Percentiles rank a stretch among this genome's conserved stretches.
Evolutionary conservation across 2,329 filamentous ascomycete species (phyloP).

Genomic region (Westerdykella ornata): DNA sequence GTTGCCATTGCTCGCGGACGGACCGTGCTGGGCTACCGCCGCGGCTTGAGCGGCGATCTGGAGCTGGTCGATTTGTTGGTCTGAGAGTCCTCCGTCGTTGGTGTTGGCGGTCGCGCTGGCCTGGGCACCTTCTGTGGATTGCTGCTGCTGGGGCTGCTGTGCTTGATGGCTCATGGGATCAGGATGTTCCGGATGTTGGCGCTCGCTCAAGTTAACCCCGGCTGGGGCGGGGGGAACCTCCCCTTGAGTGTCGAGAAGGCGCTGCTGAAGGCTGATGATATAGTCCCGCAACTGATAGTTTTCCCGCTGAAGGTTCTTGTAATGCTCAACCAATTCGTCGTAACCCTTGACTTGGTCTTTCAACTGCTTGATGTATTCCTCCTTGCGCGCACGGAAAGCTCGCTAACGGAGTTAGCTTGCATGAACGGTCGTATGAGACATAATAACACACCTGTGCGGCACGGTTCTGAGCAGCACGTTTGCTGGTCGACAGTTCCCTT

Average conservation of each 20-base stretch:
- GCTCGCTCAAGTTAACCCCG: slow-evolving; percentile 63
- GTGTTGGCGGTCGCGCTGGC: slow-evolving; percentile 9
- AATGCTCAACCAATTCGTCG: slow-evolving; percentile 65
- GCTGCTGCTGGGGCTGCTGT: slow-evolving; percentile 12
- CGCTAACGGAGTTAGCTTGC: slow-evolving; percentile 51
- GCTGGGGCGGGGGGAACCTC: slow-evolving; percentile 79
- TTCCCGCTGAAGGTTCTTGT: slow-evolving; percentile 75
- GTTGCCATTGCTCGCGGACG: slow-evolving; percentile 25
- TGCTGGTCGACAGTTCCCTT: slow-evolving; percentile 87
- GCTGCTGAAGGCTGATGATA: slow-evolving; percentile 80
- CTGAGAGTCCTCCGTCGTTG: slow-evolving; percentile 32
- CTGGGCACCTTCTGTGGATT: slow-evolving; percentile 7
- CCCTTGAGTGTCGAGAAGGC: slow-evolving; percentile 73
- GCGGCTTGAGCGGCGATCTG: slow-evolving; percentile 34
- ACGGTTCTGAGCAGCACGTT: slow-evolving; percentile 92
- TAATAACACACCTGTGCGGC: slow-evolving; percentile 74
- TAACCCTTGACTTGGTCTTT: slow-evolving; percentile 88
- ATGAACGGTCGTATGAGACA: slow-evolving; percentile 1
- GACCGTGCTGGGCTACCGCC: slow-evolving; percentile 27
- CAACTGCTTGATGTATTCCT: slow-evolving; percentile 95
- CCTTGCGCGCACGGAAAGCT: slow-evolving; percentile 94
- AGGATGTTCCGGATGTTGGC: slow-evolving; percentile 34
- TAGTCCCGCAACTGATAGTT: slow-evolving; percentile 91
- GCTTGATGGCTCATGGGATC: neutral
- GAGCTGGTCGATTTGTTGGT: slow-evolving; percentile 34